Conservation (phyloP, 768 basidiomycete species). For the Lactarius indigo region DNA sequence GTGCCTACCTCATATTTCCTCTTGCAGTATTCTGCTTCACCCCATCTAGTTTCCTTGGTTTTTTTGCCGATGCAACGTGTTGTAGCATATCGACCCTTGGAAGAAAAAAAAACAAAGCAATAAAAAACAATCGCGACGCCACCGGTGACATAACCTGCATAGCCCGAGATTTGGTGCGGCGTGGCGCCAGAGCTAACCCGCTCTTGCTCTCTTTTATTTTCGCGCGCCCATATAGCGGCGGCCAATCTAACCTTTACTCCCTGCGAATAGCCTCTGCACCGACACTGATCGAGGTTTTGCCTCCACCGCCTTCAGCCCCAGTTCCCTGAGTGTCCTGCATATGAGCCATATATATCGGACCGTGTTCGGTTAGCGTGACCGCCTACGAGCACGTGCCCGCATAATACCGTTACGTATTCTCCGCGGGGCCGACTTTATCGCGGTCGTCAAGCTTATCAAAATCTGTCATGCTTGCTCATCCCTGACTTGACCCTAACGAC, state of each 20-base stretch:
- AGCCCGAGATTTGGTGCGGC: not conserved
- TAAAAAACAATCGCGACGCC: not conserved
- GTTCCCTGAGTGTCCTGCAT: not conserved
- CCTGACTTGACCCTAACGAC: not conserved
- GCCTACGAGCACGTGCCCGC: not conserved
- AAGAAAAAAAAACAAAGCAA: not conserved
- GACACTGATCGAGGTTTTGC: not conserved
- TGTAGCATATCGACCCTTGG: not conserved
- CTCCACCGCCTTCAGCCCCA: not conserved
- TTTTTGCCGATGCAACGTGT: conserved; percentile 2
- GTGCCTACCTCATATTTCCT: not conserved
- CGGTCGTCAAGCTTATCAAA: not conserved
- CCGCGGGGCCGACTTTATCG: not conserved
- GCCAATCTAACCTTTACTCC: not conserved
- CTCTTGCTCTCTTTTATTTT: not conserved
- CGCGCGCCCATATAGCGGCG: conserved; percentile 5
- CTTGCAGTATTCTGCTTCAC: not conserved
- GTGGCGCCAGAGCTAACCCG: conserved; percentile 18
- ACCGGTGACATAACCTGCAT: not conserved
- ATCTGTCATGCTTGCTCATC: not conserved
- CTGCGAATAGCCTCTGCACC: not conserved
- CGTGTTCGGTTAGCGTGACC: not conserved
- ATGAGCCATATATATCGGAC: not conserved
- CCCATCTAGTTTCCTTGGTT: conserved; percentile 6
- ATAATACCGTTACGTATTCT: not conserved